Evolutionary conservation across 1,139 yeast genomes (phyloP).

Genomic region (Pichia terricola): DNA sequence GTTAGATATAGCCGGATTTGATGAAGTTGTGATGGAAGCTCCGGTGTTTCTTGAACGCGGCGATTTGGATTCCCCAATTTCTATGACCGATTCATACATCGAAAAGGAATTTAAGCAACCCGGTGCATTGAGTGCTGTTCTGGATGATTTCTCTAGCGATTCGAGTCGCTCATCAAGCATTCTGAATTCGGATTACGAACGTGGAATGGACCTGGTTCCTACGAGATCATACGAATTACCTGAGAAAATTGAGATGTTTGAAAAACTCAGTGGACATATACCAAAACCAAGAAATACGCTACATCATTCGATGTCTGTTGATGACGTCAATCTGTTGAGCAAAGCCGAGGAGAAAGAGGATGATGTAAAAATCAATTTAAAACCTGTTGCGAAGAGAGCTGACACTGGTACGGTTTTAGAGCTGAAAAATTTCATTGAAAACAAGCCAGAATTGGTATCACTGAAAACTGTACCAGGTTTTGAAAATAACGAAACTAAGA

Average conservation of each 20-base stretch:
- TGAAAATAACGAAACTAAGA: neutral
- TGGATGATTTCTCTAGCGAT: conserved; percentile 11
- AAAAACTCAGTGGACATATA: conserved; percentile 19
- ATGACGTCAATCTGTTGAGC: neutral
- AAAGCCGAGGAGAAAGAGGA: neutral
- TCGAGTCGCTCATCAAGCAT: neutral
- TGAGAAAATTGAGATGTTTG: conserved; percentile 22
- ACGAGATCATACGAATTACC: conserved; percentile 11
- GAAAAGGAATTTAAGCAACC: conserved; percentile 4
- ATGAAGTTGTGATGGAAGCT: too few relatives aligned
- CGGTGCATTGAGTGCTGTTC: conserved; percentile 9
- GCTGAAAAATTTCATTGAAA: conserved; percentile 12
- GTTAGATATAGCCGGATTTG: too few relatives aligned
- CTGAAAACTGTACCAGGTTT: conserved; percentile 2
- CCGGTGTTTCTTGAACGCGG: too few relatives aligned
- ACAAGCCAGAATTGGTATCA: conserved; percentile 8
- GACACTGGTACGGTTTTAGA: conserved; percentile 8
- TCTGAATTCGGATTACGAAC: neutral
- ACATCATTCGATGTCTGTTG: conserved; percentile 1
- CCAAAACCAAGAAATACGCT: conserved; percentile 2
- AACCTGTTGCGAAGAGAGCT: conserved; percentile 9
- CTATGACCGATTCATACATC: neutral
- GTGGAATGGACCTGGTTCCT: neutral
- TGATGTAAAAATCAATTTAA: conserved; percentile 5
- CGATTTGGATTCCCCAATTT: neutral